A percentile compares a stretch with the other conserved stretches of the same genome.
Conservation (phyloP, 73 alveolate genomes). For the Blepharisma stoltei region DNA sequence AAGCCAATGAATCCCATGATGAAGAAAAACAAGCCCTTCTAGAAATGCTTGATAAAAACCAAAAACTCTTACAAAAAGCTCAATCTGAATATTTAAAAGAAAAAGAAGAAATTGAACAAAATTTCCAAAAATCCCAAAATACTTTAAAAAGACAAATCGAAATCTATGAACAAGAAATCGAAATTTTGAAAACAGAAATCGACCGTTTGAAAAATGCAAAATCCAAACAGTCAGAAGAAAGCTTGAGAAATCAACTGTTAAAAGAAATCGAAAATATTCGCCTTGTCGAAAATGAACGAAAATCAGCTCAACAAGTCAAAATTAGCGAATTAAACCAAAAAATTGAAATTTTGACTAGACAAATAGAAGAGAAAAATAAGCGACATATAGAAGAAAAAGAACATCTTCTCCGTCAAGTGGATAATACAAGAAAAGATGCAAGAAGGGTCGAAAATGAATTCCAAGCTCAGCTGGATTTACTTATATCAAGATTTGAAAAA, state of each 20-base stretch:
- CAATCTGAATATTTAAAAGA: background rate
- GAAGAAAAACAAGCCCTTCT: background rate
- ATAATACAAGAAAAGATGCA: background rate
- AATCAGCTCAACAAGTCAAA: background rate
- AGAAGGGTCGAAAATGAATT: background rate
- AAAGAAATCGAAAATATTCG: background rate
- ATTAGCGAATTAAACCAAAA: background rate
- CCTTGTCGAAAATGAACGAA: background rate
- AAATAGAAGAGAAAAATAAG: background rate
- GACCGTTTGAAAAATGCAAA: background rate
- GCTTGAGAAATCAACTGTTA: constrained; percentile 8
- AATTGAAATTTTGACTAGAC: background rate
- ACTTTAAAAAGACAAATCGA: background rate
- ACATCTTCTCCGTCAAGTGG: background rate
- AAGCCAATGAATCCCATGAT: no score
- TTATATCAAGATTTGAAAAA: background rate
- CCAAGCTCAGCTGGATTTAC: background rate
- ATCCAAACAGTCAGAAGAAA: background rate
- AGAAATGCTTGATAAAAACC: background rate
- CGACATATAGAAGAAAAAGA: background rate
- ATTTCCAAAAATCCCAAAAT: background rate
- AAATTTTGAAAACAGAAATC: background rate
- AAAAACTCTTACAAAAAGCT: background rate
- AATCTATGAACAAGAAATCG: background rate
- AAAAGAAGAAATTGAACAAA: background rate